These are phyloP conservation scores for Mycena galopus DNA, from an alignment of 768 basidiomycete genomes.

Conservation along the genomic window DNA sequence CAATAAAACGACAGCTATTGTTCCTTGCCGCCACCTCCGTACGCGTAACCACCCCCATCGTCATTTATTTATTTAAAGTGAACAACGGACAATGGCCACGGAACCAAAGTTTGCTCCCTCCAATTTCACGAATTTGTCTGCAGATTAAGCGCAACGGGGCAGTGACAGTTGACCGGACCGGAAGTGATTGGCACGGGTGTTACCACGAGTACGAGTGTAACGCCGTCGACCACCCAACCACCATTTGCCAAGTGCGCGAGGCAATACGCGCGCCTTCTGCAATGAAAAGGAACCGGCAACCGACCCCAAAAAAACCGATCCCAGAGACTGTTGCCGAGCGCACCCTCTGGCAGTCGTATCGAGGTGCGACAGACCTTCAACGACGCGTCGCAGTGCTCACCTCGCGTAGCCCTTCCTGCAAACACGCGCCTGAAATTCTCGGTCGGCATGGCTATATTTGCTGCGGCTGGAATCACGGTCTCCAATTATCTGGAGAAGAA, in stretches of 20 bases:
- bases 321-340: conserved; percentile 38
- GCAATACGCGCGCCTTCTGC: background rate
- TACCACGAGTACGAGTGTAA: too few species aligned
- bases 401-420: conserved; percentile 62
- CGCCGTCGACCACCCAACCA: too few species aligned
- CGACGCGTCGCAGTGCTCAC: conserved; percentile 26
- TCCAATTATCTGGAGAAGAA: conserved; percentile 67
- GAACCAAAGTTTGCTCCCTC: background rate
- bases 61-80: background rate
- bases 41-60: background rate
- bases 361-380: conserved; percentile 43
- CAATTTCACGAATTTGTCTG: background rate
- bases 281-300: conserved; percentile 12
- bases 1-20: background rate
- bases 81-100: background rate
- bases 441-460: conserved; percentile 61
- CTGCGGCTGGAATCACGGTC: conserved; percentile 58
- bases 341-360: conserved; percentile 60
- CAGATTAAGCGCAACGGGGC: too few species aligned
- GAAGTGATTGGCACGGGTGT: too few species aligned
- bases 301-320: conserved; percentile 6
- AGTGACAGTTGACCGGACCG: too few species aligned
- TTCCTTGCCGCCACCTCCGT: background rate
- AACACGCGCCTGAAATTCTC: conserved; percentile 66
- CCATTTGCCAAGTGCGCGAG: too few species aligned